Base-by-base conservation (phyloP, 352 stramenopile species). In the Phytophthora aleatoria region DNA sequence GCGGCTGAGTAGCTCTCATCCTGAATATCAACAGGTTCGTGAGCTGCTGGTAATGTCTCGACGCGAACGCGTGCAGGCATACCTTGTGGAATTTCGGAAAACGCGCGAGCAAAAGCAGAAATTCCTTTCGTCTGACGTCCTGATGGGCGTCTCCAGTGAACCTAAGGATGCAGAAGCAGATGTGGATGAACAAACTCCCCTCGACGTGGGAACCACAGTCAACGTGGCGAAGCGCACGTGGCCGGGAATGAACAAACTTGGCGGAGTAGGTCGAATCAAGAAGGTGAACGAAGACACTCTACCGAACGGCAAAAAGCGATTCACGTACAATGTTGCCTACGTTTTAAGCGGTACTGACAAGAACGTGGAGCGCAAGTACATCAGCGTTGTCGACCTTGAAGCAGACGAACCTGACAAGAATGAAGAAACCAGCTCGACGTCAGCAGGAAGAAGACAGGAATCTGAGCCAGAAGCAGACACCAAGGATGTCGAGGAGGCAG, bases 221-320 rank as follows among this genome's bases (percentile, higher is more conserved):
- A 85, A 76, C 12, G 87, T 95, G 2, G 85, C 79, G 0, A 92
- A 91, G 61, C 83, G 87, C 9, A 95, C 85, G 11, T 95, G 87
- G 87, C 83, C 87, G 31, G 87, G 87, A 2, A 95, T 95, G 69
- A 95, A 95, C 63, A 95, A 94, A 57, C 76, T 93, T 5, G 87
- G 87, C 11, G 87, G 87, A 13, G 79, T 83, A 8, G 87, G 82
- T 31, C 82, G 87, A 31, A 76, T 95, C 35, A 76, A 75, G 9
- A 83, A 80, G 67, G 76, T 87, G 39, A 81, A 88, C 57, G 70
- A 87, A 48, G 61, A 75, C 41, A 74, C 16, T 0, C 57, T 73
- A 1, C 54, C 68, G 2, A 72, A 76, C 12, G 74, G 73, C 16
- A 71, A 68, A 52, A 82, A 62, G 57, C 67, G 71, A 15, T 92